phyloP scores from a whole-genome alignment of 1,284 basidiomycete genomes.

The Spongispora temasekensis region DNA sequence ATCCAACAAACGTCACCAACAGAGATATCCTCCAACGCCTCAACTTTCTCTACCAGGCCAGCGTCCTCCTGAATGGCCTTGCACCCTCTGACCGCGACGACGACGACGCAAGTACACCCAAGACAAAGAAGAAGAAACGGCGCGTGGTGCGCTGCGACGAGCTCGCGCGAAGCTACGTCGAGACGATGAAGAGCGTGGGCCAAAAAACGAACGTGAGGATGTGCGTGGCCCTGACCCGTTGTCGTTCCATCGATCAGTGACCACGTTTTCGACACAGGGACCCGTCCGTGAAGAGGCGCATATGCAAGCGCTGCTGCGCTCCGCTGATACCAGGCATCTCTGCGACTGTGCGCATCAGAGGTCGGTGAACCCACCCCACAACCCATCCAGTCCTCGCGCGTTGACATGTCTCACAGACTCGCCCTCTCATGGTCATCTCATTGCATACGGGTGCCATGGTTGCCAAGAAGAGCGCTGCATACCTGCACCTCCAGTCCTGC shows the following conservation, averaged over 20 bases:
- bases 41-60: slow-evolving; percentile 83
- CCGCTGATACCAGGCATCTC: slow-evolving; percentile 70
- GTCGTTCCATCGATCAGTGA: background rate
- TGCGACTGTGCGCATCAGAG: slow-evolving; percentile 60
- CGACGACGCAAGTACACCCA: slow-evolving; percentile 21
- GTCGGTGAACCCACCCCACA: slow-evolving; percentile 40
- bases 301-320: slow-evolving; percentile 68
- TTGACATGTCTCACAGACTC: slow-evolving; percentile 43
- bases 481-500: slow-evolving; percentile 55
- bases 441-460: slow-evolving; percentile 56
- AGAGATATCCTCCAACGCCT: slow-evolving; percentile 77
- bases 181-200: slow-evolving; percentile 68
- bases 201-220: slow-evolving; percentile 75
- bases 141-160: slow-evolving; percentile 41
- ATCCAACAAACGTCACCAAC: slow-evolving; percentile 57
- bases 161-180: slow-evolving; percentile 62
- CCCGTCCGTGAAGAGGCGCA: slow-evolving; percentile 72
- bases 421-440: slow-evolving; percentile 49
- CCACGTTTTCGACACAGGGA: slow-evolving; percentile 54
- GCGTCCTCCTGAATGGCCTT: slow-evolving; percentile 59
- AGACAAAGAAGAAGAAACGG: slow-evolving; percentile 27
- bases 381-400: background rate
- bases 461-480: slow-evolving; percentile 58
- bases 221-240: slow-evolving; percentile 42
- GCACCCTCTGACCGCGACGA: slow-evolving; percentile 9